These are phyloP conservation scores for Plasmodium coatneyi DNA, from an alignment of 169 alveolate species.

Conservation along the genomic window DNA sequence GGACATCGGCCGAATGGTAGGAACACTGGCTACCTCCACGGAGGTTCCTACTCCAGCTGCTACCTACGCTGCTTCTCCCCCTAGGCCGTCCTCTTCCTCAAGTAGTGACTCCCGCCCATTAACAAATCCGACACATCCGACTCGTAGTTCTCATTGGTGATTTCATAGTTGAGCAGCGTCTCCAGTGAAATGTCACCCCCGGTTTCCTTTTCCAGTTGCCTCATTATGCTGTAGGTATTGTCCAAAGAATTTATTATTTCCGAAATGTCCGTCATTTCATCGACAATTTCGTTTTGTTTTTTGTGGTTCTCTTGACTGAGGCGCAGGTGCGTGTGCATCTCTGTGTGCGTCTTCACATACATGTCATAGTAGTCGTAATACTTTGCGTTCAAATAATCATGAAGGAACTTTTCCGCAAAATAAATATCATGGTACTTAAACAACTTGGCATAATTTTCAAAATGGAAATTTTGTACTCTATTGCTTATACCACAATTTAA, in stretches of 20 bases:
- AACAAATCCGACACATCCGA: constrained; percentile 55
- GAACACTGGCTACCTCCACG: neutral
- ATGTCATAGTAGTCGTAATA: constrained; percentile 56
- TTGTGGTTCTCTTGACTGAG: constrained; percentile 2
- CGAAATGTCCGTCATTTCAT: constrained; percentile 17
- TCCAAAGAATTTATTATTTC: constrained; percentile 25
- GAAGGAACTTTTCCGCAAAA: constrained; percentile 41
- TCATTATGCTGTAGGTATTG: constrained; percentile 41
- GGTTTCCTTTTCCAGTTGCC: constrained; percentile 16
- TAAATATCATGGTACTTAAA: constrained; percentile 53
- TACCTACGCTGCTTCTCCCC: neutral
- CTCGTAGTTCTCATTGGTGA: constrained; percentile 31
- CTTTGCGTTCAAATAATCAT: constrained; percentile 34
- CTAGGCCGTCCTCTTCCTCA: constrained; percentile 2
- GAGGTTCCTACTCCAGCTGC: neutral
- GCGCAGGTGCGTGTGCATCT: constrained; percentile 35
- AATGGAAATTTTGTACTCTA: constrained; percentile 18
- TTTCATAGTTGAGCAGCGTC: constrained; percentile 39
- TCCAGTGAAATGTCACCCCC: constrained; percentile 13
- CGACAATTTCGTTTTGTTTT: constrained; percentile 50
- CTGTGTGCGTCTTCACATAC: constrained; percentile 48
- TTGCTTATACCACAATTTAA: constrained; percentile 27
- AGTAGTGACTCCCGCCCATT: constrained; percentile 38
- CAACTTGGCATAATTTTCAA: constrained; percentile 40
- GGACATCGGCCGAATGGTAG: neutral